Percentiles rank a stretch among this genome's conserved stretches.
Conservation (phyloP, 2,329 filamentous ascomycete species). For the Xylaria sp. region DNA sequence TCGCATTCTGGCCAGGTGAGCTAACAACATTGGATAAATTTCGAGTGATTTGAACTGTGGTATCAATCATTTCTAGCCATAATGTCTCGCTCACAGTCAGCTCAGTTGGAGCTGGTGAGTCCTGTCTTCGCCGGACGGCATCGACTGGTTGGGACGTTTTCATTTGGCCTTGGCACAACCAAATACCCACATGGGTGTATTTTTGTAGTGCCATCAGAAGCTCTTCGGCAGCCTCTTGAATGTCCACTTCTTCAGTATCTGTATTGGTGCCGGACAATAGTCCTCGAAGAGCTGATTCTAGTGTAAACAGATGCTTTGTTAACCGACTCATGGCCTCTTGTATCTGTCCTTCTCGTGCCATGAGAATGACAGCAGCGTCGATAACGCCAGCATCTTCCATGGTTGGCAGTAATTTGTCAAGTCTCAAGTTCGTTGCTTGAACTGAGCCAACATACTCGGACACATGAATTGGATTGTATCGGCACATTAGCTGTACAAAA, state of each 20-base stretch:
- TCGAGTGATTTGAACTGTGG: constrained; percentile 71
- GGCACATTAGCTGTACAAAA: constrained; percentile 93
- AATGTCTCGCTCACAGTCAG: constrained; percentile 66
- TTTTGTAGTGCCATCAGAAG: constrained; percentile 84
- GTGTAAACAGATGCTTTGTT: constrained; percentile 79
- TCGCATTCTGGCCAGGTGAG: constrained; percentile 38
- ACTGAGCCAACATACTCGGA: constrained; percentile 83
- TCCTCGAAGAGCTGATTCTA: constrained; percentile 82
- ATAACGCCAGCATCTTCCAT: constrained; percentile 92
- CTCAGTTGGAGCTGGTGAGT: constrained; percentile 55
- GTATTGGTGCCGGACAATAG: constrained; percentile 72
- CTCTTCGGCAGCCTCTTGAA: constrained; percentile 76
- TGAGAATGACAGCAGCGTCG: constrained; percentile 90
- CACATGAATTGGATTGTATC: constrained; percentile 82
- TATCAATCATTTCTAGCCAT: constrained; percentile 71
- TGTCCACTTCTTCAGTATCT: constrained; percentile 62
- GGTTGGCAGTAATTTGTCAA: constrained; percentile 83
- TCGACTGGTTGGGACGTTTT: constrained; percentile 64
- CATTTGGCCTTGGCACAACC: constrained; percentile 90
- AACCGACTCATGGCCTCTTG: constrained; percentile 86
- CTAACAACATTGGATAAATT: constrained; percentile 67
- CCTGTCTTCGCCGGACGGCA: constrained; percentile 63
- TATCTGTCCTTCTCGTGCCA: constrained; percentile 88
- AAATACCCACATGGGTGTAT: constrained; percentile 92
- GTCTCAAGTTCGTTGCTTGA: constrained; percentile 79